These are phyloP conservation scores for Pichia sp. DNA, from an alignment of 1,139 yeast genomes.

Conservation along the genomic window DNA sequence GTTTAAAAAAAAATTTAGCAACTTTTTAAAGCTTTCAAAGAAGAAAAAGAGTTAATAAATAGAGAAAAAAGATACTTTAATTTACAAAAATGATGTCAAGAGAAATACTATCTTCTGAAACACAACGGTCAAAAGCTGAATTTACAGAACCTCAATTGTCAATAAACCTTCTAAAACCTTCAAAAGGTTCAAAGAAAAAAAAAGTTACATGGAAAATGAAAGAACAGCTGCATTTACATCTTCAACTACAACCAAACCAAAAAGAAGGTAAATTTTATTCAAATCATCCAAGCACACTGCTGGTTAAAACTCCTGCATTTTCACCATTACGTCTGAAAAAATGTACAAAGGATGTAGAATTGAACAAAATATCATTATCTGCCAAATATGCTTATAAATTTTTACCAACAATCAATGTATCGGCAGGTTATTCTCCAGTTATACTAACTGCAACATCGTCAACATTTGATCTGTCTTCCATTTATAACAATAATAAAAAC, in stretches of 20 bases:
- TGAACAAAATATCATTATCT: neutral
- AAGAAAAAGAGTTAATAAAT: no score
- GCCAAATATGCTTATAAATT: constrained; percentile 5
- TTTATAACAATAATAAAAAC: no score
- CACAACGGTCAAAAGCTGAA: neutral
- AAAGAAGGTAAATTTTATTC: neutral
- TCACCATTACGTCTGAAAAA: constrained; percentile 8
- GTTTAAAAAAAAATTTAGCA: no score
- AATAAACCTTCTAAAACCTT: no score
- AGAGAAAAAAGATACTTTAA: no score
- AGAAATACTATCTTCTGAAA: neutral
- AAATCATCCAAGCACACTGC: neutral
- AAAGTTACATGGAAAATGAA: constrained; percentile 8
- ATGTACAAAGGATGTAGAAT: no score
- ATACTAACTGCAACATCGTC: neutral
- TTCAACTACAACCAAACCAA: constrained; percentile 2
- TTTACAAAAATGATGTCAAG: neutral
- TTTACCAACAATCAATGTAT: neutral
- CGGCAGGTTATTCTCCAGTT: constrained; percentile 1
- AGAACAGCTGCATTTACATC: constrained; percentile 5
- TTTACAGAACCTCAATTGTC: no score
- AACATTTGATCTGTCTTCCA: no score
- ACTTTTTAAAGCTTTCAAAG: no score
- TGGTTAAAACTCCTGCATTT: constrained; percentile 1
- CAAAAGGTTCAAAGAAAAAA: constrained; percentile 5